Base-by-base conservation (phyloP, 2,329 filamentous ascomycete species). In the Colletotrichum echinochloae region DNA sequence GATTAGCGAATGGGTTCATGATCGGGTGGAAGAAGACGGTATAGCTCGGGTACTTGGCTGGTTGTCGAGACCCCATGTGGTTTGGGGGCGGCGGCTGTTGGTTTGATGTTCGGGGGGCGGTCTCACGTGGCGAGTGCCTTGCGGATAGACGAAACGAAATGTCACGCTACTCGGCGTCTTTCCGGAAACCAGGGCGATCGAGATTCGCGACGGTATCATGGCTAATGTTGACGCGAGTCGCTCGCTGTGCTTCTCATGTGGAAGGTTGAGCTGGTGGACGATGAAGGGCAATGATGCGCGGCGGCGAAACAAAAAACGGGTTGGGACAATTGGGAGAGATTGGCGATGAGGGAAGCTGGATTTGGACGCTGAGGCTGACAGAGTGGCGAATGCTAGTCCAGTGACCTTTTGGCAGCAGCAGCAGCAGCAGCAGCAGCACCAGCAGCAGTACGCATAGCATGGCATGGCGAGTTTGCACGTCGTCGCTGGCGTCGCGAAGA, bases 1-100 rank as follows among this genome's bases (percentile, higher is more conserved):
- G 9, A 59, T 51, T 73, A 94, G 94, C 78, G 94, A 97, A 85
- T 98, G 95, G 95, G 94, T 97, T 75, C 95, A 98, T 80, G 94
- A 97, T 83, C 93, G 91, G 79, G 97, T 90, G 79, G 93, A 96
- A 80, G 93, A 94, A 77, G 88, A 91, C 79, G 87, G 91, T 88
- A 83, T 77, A 78, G 28, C 48, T 30, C 37, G 39, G 54, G 37
- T 28, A 39, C 16, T 60, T 26, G 11, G 44, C 23, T n/a, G 41
- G 30, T 28, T 33, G 20, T 48, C 30, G 20, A 37, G 23, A 18
- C 37, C 30, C 37, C 11, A 16, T 41, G n/a, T 52, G 23, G 30
- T 33, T 33, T 48, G 52, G 46, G 48, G 55, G 66, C 28, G n/a
- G 51, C 48, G 12, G 12, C 37, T 33, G 54, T 57, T 60, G 62